A percentile compares a stretch with the other conserved stretches of the same genome.
Conservation (phyloP, 257 asterid genomes). For the Eucommia ulmoides region DNA sequence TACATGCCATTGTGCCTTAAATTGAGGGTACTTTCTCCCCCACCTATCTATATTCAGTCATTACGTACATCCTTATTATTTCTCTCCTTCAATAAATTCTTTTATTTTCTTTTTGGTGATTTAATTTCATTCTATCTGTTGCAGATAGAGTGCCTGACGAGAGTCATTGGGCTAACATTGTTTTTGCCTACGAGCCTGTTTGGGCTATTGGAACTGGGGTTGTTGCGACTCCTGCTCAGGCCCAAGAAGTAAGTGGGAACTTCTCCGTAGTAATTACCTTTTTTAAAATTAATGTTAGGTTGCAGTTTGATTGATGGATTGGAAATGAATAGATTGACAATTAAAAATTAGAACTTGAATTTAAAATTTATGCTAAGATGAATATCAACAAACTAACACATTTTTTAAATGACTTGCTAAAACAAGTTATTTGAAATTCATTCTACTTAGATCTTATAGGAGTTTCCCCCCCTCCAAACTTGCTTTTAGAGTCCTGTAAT, state of each 20-base stretch:
- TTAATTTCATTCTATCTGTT: constrained; percentile 3
- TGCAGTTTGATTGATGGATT: too few relatives aligned
- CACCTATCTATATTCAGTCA: too few relatives aligned
- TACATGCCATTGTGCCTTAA: too few relatives aligned
- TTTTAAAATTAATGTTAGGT: background rate
- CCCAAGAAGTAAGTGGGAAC: constrained; percentile 74
- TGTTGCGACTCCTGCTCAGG: constrained; percentile 95
- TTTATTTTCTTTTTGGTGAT: background rate
- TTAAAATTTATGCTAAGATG: background rate
- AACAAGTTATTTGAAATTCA: background rate
- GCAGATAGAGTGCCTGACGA: constrained; percentile 56
- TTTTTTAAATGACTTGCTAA: too few relatives aligned
- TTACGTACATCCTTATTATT: too few relatives aligned
- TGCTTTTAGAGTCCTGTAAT: too few relatives aligned
- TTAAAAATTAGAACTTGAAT: too few relatives aligned
- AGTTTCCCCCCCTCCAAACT: background rate
- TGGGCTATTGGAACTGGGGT: constrained; percentile 99
- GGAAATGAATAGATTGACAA: too few relatives aligned
- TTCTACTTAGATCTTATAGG: background rate
- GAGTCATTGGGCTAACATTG: constrained; percentile 88
- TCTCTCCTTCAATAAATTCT: background rate
- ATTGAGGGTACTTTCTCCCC: too few relatives aligned
- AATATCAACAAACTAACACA: background rate
- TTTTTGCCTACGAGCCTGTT: constrained; percentile 96
- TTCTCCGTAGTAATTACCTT: background rate